Base-by-base conservation (phyloP, 176 grass and related monocot genomes). In the Chrysopogon serrulatus region DNA sequence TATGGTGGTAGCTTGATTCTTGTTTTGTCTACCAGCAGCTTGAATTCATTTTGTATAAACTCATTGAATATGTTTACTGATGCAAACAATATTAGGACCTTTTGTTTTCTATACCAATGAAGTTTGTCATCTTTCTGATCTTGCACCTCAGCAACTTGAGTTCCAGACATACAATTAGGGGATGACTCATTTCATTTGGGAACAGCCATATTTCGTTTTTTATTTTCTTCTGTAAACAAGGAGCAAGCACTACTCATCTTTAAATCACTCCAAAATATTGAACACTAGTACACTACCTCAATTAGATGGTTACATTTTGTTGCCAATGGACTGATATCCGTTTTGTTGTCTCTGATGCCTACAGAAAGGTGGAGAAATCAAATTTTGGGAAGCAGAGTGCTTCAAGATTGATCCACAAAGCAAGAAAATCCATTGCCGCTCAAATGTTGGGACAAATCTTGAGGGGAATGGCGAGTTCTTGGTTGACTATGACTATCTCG, bases 341-440 rank as follows among this genome's bases (percentile, higher is more conserved):
- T 71, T 1, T 31, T 83, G 15, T 49, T 86, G 10, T 71, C 59
- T 1, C 1, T 83, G 61, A 53, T 88, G 21, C 47, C 40, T 87
- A 10, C 86, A 98, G 95, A 98, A 98, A 92, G 91, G 87, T 86
- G 92, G 95, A 87, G 80, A 83, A 42, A 82, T 98, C 49, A 98
- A 93, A 68, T 98, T 94, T 68, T 98, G 92, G 88, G 95, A 98
- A 87, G 92, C 92, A 77, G 95, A 98, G 49, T 98, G 95, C 82
- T 93, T 92, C 86, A 98, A 95, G 84, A 84, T 98, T 60, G 92
- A 98, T 89, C 88, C 90, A 71, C 26, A 74, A 74, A 91, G 83
- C 70, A 98, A 93, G 76, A 93, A 91, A 51, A 68, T 98, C 74
- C 86, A 98, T 67, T 98, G 95, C 34, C 90, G 86, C 21, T 88